Evolutionary conservation across 164 flowering plant species (phyloP).

Genomic region (Vitis cinerea): DNA sequence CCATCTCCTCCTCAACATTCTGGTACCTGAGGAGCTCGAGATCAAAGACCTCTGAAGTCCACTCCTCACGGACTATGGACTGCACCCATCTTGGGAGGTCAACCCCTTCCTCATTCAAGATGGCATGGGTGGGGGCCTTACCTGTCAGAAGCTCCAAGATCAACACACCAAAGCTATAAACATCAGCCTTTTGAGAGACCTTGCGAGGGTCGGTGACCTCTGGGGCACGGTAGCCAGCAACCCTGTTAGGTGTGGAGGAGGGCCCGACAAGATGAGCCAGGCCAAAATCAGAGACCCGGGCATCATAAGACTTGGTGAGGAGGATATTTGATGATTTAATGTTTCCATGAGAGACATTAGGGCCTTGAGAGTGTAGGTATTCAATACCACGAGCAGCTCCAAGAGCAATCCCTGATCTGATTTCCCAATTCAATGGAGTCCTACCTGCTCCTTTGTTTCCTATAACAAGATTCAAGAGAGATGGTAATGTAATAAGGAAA

Average conservation of each 20-base stretch:
- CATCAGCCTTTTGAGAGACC: slow-evolving; percentile 83
- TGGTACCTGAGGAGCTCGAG: slow-evolving; percentile 69
- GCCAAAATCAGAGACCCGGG: slow-evolving; percentile 76
- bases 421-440: slow-evolving; percentile 77
- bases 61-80: slow-evolving; percentile 75
- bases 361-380: slow-evolving; percentile 65
- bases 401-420: slow-evolving; percentile 62
- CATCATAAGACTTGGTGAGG: slow-evolving; percentile 55
- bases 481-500: neutral
- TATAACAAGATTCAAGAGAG: slow-evolving; percentile 14
- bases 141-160: slow-evolving; percentile 84
- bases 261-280: slow-evolving; percentile 67
- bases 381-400: slow-evolving; percentile 79
- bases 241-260: slow-evolving; percentile 59
- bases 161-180: slow-evolving; percentile 88
- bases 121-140: slow-evolving; percentile 73
- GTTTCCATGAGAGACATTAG: slow-evolving; percentile 70
- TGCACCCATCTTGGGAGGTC: slow-evolving; percentile 97
- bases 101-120: slow-evolving; percentile 68
- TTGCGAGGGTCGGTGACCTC: slow-evolving; percentile 77
- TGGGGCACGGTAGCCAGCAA: slow-evolving; percentile 82
- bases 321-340: slow-evolving; percentile 83
- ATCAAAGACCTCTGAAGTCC: slow-evolving; percentile 90
- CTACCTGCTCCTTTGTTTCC: slow-evolving; percentile 75
- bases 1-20: slow-evolving; percentile 84